A percentile compares a stretch with the other conserved stretches of the same genome.
Conservation (phyloP, 202 grass and related monocot species). For the Zoysia matrella region DNA sequence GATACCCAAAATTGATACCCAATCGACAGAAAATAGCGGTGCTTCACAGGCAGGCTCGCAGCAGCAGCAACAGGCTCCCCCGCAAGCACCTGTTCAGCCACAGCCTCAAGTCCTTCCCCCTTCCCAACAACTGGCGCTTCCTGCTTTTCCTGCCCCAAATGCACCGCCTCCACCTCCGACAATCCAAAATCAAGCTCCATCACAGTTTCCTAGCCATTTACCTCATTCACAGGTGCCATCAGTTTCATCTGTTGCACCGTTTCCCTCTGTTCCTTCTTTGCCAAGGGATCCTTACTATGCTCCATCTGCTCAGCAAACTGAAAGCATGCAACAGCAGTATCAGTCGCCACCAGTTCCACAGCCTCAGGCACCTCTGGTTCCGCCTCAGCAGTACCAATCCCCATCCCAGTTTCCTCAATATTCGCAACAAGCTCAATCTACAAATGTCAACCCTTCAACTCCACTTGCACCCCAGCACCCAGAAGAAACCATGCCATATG, state of each 20-base stretch:
- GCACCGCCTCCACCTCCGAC: slow-evolving; percentile 49
- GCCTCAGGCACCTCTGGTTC: slow-evolving; percentile 48
- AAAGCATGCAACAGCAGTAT: slow-evolving; percentile 60
- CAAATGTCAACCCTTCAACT: slow-evolving; percentile 49
- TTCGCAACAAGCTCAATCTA: slow-evolving; percentile 54
- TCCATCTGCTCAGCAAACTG: slow-evolving; percentile 40
- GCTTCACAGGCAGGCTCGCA: slow-evolving; percentile 39
- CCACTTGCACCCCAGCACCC: slow-evolving; percentile 51
- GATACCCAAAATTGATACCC: slow-evolving; percentile 44
- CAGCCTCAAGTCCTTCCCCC: slow-evolving; percentile 48
- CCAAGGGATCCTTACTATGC: slow-evolving; percentile 56
- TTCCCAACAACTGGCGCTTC: slow-evolving; percentile 51
- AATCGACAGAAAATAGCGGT: slow-evolving; percentile 50
- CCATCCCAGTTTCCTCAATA: slow-evolving; percentile 53
- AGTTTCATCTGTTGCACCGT: slow-evolving; percentile 27
- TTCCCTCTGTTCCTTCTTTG: slow-evolving; percentile 51
- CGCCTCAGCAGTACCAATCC: slow-evolving; percentile 52
- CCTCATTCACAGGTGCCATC: slow-evolving; percentile 54
- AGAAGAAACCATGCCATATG: slow-evolving; percentile 61
- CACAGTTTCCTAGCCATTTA: slow-evolving; percentile 47
- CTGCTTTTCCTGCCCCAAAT: slow-evolving; percentile 53
- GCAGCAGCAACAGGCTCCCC: slow-evolving; percentile 29
- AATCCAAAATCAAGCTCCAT: slow-evolving; percentile 47
- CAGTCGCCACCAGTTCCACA: slow-evolving; percentile 48
- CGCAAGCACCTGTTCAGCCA: slow-evolving; percentile 44